phyloP scores from a whole-genome alignment of 352 stramenopile genomes.

The Phytopythium helicoides region DNA sequence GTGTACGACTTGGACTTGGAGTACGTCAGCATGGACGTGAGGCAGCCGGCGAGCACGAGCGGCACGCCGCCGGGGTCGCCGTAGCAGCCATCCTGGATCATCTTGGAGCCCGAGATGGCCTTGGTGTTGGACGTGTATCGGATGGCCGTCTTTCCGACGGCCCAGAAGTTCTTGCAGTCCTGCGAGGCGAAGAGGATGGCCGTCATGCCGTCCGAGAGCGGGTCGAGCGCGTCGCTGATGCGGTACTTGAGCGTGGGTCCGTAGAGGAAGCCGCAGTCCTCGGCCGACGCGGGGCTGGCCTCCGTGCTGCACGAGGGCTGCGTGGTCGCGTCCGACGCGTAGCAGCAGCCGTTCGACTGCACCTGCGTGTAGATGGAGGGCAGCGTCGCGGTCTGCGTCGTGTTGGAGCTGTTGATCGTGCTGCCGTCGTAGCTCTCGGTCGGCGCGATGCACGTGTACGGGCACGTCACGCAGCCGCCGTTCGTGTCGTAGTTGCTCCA shows the following conservation, averaged over 20 bases:
- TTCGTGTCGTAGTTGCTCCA: constrained; percentile 84
- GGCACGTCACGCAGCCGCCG: constrained; percentile 84
- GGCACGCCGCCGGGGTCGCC: constrained; percentile 45
- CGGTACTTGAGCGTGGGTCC: constrained; percentile 83
- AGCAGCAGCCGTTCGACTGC: constrained; percentile 80
- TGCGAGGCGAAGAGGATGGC: constrained; percentile 84
- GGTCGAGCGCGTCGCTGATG: constrained; percentile 60
- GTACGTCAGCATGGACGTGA: constrained; percentile 66
- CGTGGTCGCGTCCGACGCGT: constrained; percentile 43
- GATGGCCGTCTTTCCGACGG: constrained; percentile 70
- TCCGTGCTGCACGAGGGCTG: constrained; percentile 60
- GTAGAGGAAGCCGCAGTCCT: constrained; percentile 83
- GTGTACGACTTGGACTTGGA: constrained; percentile 82
- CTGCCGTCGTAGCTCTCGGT: constrained; percentile 69
- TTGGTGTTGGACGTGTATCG: constrained; percentile 72
- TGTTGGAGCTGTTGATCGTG: constrained; percentile 80
- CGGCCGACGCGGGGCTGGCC: constrained; percentile 50
- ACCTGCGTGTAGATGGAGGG: constrained; percentile 72
- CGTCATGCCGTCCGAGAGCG: constrained; percentile 38
- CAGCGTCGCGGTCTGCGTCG: constrained; percentile 59
- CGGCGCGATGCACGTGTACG: constrained; percentile 82
- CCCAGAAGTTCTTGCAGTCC: constrained; percentile 86
- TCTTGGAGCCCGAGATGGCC: constrained; percentile 71
- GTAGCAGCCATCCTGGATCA: constrained; percentile 86
- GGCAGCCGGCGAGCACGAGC: constrained; percentile 81